A percentile compares a stretch with the other conserved stretches of the same genome.
These are phyloP conservation scores for Aspergillus funiculosus DNA, from an alignment of 495 filamentous ascomycete genomes.

Conservation along the genomic window DNA sequence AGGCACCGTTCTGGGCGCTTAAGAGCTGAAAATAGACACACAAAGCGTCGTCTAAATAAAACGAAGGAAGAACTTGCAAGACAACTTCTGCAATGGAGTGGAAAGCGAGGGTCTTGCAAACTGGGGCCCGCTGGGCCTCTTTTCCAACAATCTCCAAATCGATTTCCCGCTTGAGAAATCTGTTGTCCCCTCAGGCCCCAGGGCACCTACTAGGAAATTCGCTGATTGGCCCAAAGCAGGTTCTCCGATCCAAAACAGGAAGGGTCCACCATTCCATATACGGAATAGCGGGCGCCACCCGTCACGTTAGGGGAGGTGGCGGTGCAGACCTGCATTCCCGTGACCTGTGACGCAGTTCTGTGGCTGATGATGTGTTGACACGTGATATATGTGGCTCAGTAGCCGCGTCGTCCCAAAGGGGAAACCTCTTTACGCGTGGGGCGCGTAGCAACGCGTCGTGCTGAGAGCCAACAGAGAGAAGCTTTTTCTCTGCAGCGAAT, in stretches of 20 bases:
- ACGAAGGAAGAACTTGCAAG: background rate
- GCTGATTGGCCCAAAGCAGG: too few relatives aligned
- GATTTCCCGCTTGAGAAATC: too few relatives aligned
- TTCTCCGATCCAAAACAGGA: too few relatives aligned
- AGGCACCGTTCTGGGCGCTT: constrained; percentile 10
- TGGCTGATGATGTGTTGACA: constrained; percentile 2
- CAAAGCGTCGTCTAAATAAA: background rate
- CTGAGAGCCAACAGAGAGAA: constrained; percentile 11
- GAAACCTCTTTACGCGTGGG: constrained; percentile 40
- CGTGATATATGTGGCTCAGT: constrained; percentile 11
- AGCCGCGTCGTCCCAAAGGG: constrained; percentile 26
- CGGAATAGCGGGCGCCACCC: too few relatives aligned
- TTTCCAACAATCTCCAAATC: too few relatives aligned
- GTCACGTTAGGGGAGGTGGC: too few relatives aligned
- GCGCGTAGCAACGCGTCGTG: constrained; percentile 32
- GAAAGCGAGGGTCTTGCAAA: background rate
- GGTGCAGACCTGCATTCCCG: too few relatives aligned
- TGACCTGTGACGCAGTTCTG: background rate
- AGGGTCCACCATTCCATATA: too few relatives aligned
- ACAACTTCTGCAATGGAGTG: background rate
- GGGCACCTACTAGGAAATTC: too few relatives aligned
- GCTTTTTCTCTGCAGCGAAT: background rate
- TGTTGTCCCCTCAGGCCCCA: too few relatives aligned
- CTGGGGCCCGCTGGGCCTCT: too few relatives aligned
- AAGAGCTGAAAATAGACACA: constrained; percentile 5